Conservation (phyloP, 768 basidiomycete species). For the Boletus vermiculosoides region DNA sequence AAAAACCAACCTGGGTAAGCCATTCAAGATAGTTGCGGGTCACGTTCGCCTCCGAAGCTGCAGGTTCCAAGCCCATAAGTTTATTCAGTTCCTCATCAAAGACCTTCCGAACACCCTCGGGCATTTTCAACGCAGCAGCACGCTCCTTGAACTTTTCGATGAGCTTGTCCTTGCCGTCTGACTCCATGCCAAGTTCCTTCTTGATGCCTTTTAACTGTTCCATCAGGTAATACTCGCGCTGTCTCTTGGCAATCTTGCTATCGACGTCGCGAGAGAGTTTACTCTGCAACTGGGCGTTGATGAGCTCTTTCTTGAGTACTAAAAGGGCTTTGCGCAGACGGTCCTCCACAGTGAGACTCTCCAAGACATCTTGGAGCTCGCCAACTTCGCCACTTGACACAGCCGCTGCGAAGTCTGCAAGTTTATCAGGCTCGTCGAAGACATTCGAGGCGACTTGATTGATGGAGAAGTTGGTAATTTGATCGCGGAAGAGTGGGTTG, state of each 20-base stretch:
- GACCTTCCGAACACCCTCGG: slow-evolving; percentile 83
- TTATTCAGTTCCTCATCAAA: slow-evolving; percentile 96
- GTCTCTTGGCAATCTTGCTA: slow-evolving; percentile 90
- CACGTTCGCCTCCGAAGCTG: slow-evolving; percentile 90
- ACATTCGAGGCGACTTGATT: slow-evolving; percentile 90
- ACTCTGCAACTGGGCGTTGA: slow-evolving; percentile 92
- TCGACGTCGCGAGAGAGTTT: slow-evolving; percentile 94
- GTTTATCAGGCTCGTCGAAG: slow-evolving; percentile 95
- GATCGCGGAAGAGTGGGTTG: slow-evolving; percentile 96
- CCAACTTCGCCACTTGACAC: slow-evolving; percentile 90
- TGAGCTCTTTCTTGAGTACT: slow-evolving; percentile 96
- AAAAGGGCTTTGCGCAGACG: slow-evolving; percentile 85
- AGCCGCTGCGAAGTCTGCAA: slow-evolving; percentile 96
- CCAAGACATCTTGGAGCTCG: slow-evolving; percentile 92
- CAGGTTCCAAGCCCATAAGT: slow-evolving; percentile 84
- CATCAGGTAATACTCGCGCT: slow-evolving; percentile 94
- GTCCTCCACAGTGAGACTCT: slow-evolving; percentile 82
- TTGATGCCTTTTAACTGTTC: slow-evolving; percentile 96
- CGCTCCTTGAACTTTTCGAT: slow-evolving; percentile 91
- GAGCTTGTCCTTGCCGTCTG: slow-evolving; percentile 91
- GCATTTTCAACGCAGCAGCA: slow-evolving; percentile 81
- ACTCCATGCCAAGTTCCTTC: slow-evolving; percentile 94
- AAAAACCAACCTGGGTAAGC: slow-evolving; percentile 66
- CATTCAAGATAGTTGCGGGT: slow-evolving; percentile 94
- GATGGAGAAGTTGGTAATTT: slow-evolving; percentile 95